Evolutionary conservation across 2,329 filamentous ascomycete species (phyloP), one percentile per base, ranked within the genome.

Genomic region (Monilinia vaccinii-corymbosi): DNA sequence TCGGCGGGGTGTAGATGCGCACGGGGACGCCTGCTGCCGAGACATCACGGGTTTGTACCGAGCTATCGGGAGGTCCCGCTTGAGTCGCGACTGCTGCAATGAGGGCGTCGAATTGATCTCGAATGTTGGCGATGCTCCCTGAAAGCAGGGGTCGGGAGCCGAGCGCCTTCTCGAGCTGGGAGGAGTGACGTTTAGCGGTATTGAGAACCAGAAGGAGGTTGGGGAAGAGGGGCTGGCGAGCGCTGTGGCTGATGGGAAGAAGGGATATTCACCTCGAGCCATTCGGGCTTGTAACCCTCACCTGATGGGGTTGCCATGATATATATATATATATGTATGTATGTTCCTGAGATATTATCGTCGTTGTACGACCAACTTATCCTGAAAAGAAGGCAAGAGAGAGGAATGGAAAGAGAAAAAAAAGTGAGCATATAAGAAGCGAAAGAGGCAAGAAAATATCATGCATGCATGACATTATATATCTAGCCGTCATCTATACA

Each of bases 1-100:
- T 42, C 10, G 56, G 9, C 10, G 67, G 67, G 7, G 61, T 68
- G 53, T 69, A 69, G 6, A 69, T 66, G 9, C 68, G 66, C 46
- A 69, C 62, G 0, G 64, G 61, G 4, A 69, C 50, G 1, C 60
- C 63, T 14, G 65, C 62, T 14, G 62, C 64, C 0, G 44, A 63
- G 0, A 18, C 32, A 23, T 68, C 62, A 8, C 56, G 58, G 4
- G 62, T 63, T n/a, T 56, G 18, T 18, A 66, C 46, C 0, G 58
- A 62, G 16, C 59, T 13, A 51, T 68, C 64, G 10, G 61, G 65
- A 13, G 63, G 59, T 21, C 61, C 60, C 21, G 49, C 46, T 61
- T 68, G 65, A 2, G 53, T 36, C 25, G 58, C 55, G 16, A 68
- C n/a, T 14, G 34, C 23, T 2, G 60, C 47, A 16, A 57, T 40